Conservation (phyloP, 345 rosid genomes). For the Linum lewisii region DNA sequence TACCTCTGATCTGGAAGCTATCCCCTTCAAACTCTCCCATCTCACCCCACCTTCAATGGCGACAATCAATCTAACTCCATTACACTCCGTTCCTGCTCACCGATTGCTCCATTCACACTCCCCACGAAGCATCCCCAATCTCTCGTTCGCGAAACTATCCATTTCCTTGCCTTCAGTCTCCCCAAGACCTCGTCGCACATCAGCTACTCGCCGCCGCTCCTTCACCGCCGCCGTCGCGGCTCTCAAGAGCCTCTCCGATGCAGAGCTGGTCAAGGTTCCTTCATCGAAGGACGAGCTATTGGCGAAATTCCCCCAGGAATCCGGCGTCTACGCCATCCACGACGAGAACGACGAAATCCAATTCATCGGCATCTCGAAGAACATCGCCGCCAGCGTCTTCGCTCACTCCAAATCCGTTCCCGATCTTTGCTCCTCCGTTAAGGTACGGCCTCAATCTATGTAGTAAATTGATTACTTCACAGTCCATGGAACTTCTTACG, state of each 20-base stretch:
- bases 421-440: conserved; percentile 62
- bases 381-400: conserved; percentile 61
- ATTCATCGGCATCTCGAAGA: conserved; percentile 75
- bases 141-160: conserved; percentile 26
- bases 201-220: conserved; percentile 25
- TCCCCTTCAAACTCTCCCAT: not conserved
- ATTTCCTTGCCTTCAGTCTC: conserved; percentile 30
- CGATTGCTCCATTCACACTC: too few species aligned
- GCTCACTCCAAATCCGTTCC: conserved; percentile 59
- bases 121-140: conserved; percentile 24
- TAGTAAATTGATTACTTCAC: not conserved
- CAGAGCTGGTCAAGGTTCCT: conserved; percentile 34
- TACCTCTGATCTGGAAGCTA: not conserved
- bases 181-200: conserved; percentile 17
- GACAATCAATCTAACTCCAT: conserved; percentile 29
- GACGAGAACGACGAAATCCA: conserved; percentile 57
- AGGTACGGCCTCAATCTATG: conserved; percentile 28
- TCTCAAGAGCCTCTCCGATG: conserved; percentile 35
- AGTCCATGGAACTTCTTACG: not conserved
- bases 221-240: conserved; percentile 30
- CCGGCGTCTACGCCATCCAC: conserved; percentile 77
- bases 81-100: conserved; percentile 20
- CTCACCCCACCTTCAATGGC: conserved; percentile 38
- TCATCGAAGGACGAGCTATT: conserved; percentile 25
- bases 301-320: conserved; percentile 32